A percentile compares a stretch with the other conserved stretches of the same genome.
These are phyloP conservation scores for Naematelia aurantialba DNA, from an alignment of 768 basidiomycete genomes.

Conservation along the genomic window DNA sequence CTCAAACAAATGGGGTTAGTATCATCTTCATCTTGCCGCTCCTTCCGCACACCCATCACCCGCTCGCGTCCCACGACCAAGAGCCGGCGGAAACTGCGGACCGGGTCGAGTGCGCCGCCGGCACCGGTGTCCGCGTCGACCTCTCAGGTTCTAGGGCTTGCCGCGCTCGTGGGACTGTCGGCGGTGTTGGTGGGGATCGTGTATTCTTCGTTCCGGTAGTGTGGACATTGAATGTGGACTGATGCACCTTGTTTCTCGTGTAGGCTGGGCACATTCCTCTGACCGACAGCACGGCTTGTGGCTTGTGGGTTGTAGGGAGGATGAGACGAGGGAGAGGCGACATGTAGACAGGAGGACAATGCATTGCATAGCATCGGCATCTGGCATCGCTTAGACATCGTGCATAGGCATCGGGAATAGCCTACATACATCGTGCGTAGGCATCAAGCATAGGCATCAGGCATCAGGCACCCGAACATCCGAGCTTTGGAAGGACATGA, in stretches of 20 bases:
- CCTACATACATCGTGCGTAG: too few species aligned
- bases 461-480: too few species aligned
- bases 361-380: background rate
- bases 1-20: slow-evolving; percentile 52
- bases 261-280: slow-evolving; percentile 46
- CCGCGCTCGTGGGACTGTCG: slow-evolving; percentile 32
- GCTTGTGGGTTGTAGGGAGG: background rate
- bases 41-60: slow-evolving; percentile 12
- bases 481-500: too few species aligned
- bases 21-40: slow-evolving; percentile 34
- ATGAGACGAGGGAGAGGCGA: background rate
- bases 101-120: too few species aligned
- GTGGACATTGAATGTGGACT: slow-evolving; percentile 62
- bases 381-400: background rate
- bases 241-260: slow-evolving; percentile 57
- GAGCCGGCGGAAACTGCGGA: too few species aligned
- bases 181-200: slow-evolving; percentile 48
- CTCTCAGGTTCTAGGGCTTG: slow-evolving; percentile 29
- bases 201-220: slow-evolving; percentile 23
- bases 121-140: too few species aligned
- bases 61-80: slow-evolving; percentile 10
- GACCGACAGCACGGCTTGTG: too few species aligned
- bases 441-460: too few species aligned
- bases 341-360: background rate
- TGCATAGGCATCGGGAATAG: too few species aligned